These are phyloP conservation scores for Dissophora globulifera DNA, from an alignment of 192 early-diverging fungal species.

Conservation along the genomic window DNA sequence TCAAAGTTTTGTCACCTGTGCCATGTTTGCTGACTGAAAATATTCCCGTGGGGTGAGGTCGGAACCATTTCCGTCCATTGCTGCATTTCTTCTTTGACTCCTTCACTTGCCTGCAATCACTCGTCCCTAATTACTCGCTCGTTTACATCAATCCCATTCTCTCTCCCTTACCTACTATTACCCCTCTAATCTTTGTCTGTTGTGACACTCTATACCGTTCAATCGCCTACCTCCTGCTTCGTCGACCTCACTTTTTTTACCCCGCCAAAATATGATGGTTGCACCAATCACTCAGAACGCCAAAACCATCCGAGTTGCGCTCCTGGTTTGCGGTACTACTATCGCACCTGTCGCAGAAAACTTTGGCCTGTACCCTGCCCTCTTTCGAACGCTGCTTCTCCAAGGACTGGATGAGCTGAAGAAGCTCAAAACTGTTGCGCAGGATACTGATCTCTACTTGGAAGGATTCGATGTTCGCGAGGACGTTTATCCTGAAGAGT, in stretches of 20 bases:
- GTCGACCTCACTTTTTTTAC: too few species aligned
- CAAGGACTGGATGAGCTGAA: conserved; percentile 45
- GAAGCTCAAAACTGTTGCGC: conserved; percentile 7
- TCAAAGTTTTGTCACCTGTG: too few species aligned
- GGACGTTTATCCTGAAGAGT: conserved; percentile 42
- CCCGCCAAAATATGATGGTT: conserved; percentile 12
- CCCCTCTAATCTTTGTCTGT: too few species aligned
- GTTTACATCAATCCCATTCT: too few species aligned
- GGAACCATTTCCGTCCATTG: background rate
- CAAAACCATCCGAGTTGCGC: conserved; percentile 50
- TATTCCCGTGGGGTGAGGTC: background rate
- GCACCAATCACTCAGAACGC: background rate
- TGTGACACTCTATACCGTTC: too few species aligned
- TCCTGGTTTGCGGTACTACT: conserved; percentile 63
- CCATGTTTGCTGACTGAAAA: conserved; percentile 18
- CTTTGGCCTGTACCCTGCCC: conserved; percentile 58
- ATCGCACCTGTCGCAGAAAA: conserved; percentile 52
- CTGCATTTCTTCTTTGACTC: too few species aligned
- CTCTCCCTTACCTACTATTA: too few species aligned
- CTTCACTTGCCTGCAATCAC: too few species aligned
- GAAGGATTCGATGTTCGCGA: conserved; percentile 58
- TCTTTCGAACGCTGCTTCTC: conserved; percentile 49
- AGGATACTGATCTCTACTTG: conserved; percentile 31
- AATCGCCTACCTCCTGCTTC: too few species aligned
- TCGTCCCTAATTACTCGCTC: too few species aligned